phyloP scores from a whole-genome alignment of 1,284 basidiomycete species.

The Calocybe gambosa region DNA sequence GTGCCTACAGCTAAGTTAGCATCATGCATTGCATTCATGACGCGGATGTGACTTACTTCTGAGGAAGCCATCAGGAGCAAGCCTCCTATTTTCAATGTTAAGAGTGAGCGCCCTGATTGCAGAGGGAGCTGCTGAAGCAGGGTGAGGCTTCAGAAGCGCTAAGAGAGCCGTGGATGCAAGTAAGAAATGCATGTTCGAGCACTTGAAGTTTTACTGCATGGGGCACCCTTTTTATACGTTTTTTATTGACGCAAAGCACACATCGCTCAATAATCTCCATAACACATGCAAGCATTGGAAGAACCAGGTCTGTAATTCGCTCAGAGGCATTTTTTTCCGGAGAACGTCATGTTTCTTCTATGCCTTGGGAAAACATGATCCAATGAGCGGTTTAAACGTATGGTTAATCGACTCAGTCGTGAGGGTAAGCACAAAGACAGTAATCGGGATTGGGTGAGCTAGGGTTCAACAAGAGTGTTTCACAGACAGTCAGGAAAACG shows the following conservation, averaged over 20 bases:
- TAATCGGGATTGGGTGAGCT: conserved; percentile 2
- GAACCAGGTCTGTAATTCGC: neutral
- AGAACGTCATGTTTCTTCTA: neutral
- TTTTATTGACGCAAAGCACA: neutral
- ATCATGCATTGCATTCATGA: neutral
- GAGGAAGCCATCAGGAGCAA: conserved; percentile 24
- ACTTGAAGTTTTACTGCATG: neutral
- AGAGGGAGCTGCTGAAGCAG: conserved; percentile 4
- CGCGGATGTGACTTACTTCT: conserved; percentile 15
- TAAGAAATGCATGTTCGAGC: conserved; percentile 12
- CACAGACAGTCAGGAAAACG: conserved; percentile 1
- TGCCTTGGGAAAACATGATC: neutral
- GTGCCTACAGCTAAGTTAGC: conserved; percentile 7
- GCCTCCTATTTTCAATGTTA: conserved; percentile 21
- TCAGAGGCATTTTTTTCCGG: conserved; percentile 7
- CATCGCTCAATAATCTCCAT: neutral
- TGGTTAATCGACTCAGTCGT: neutral
- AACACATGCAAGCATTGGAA: conserved; percentile 5
- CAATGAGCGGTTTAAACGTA: neutral
- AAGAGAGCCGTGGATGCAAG: conserved; percentile 13
- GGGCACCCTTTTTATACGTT: conserved; percentile 10
- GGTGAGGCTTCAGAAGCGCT: conserved; percentile 10
- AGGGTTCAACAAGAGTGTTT: neutral
- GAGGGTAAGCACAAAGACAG: neutral
- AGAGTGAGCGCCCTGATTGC: conserved; percentile 17